These are phyloP conservation scores for Taiozyma sp. DNA, from an alignment of 1,139 yeast species.

Conservation along the genomic window DNA sequence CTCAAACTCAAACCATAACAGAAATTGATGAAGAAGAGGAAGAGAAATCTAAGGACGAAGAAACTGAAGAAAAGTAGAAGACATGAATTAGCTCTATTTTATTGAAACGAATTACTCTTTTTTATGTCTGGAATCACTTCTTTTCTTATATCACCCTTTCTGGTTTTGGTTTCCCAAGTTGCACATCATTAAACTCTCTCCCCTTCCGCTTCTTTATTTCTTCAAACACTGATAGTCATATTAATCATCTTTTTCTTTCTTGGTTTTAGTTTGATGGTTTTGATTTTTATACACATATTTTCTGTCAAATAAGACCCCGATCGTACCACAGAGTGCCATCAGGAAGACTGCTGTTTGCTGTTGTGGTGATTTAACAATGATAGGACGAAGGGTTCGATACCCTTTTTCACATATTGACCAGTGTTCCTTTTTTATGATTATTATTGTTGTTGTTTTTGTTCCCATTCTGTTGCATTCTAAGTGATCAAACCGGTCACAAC, in stretches of 20 bases:
- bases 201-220: background rate
- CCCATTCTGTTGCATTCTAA: background rate
- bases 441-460: background rate
- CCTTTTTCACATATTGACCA: background rate
- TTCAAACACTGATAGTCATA: background rate
- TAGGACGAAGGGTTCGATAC: background rate
- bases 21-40: conserved; percentile 30
- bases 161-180: background rate
- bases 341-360: background rate
- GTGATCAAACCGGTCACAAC: background rate
- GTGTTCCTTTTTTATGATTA: background rate
- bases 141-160: background rate
- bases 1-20: conserved; percentile 19
- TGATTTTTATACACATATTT: background rate
- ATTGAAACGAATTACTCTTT: background rate
- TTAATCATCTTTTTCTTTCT: background rate
- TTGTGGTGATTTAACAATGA: background rate
- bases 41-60: conserved; percentile 23
- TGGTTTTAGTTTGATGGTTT: background rate
- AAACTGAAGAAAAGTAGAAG: conserved; percentile 14
- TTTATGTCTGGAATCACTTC: background rate
- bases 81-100: background rate
- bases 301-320: background rate
- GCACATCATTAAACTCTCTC: background rate
- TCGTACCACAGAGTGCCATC: background rate